Conservation (phyloP, 495 filamentous ascomycete species). For the Lasiosphaeria ovina region DNA sequence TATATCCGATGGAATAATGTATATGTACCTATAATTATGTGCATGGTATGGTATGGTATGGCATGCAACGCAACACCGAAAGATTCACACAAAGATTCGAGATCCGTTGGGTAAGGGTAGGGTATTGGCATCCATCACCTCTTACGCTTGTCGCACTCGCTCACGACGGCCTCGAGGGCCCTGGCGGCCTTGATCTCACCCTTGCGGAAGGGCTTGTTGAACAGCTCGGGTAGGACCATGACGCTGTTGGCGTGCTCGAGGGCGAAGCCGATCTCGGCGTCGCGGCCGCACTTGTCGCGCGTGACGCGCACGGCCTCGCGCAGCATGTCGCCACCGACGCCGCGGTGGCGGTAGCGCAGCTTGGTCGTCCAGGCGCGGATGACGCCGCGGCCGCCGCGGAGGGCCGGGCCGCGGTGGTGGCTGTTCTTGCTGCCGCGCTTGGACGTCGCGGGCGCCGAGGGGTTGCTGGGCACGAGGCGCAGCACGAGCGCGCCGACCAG, state of each 20-base stretch:
- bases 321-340: slow-evolving; percentile 67
- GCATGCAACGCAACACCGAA: not conserved
- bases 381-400: slow-evolving; percentile 48
- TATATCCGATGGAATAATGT: too few species aligned
- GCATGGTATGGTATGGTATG: too few species aligned
- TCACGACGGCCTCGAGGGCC: slow-evolving; percentile 49
- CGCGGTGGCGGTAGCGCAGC: slow-evolving; percentile 61
- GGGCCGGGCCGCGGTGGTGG: slow-evolving; percentile 24
- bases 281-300: slow-evolving; percentile 54
- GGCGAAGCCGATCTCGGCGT: slow-evolving; percentile 63
- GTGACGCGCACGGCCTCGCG: slow-evolving; percentile 61
- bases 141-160: slow-evolving; percentile 41
- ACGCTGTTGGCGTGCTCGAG: slow-evolving; percentile 65
- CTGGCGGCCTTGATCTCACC: slow-evolving; percentile 53
- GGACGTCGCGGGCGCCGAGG: not conserved
- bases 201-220: slow-evolving; percentile 58
- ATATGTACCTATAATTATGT: too few species aligned
- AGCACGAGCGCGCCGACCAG: slow-evolving; percentile 45
- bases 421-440: slow-evolving; percentile 16
- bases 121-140: slow-evolving; percentile 15
- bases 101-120: not conserved
- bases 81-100: not conserved
- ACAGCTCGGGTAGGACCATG: slow-evolving; percentile 57
- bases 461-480: slow-evolving; percentile 33
- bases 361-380: slow-evolving; percentile 77